These are phyloP conservation scores for Cryptococcus floricola DNA, from an alignment of 1,284 basidiomycete genomes.

Conservation along the genomic window DNA sequence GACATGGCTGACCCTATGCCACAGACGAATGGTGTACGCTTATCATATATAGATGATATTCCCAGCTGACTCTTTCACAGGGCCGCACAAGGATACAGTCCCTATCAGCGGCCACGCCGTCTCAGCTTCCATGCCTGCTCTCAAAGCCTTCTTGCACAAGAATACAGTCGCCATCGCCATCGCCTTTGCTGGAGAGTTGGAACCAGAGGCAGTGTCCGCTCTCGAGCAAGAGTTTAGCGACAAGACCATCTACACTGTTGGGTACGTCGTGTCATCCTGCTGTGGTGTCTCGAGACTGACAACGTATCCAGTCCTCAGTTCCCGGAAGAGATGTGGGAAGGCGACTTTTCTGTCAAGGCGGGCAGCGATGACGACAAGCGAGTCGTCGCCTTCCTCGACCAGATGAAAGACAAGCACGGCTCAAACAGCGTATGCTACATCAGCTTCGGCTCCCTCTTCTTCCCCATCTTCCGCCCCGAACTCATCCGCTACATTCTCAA, in stretches of 20 bases:
- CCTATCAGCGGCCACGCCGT: background rate
- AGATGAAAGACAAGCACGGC: constrained; percentile 18
- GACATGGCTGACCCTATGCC: background rate
- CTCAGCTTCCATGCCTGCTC: background rate
- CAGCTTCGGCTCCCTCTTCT: constrained; percentile 24
- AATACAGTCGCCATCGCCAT: too few species aligned
- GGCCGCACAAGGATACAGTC: too few species aligned
- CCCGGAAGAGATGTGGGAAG: constrained; percentile 13
- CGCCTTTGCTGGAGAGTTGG: too few species aligned
- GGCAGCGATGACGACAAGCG: constrained; percentile 16
- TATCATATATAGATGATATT: too few species aligned
- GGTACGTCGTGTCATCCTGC: too few species aligned
- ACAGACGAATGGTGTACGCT: background rate
- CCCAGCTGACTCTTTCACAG: too few species aligned
- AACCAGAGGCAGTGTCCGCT: too few species aligned
- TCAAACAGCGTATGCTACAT: constrained; percentile 14
- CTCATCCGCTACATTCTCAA: constrained; percentile 19
- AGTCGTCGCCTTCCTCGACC: constrained; percentile 20
- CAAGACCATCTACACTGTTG: too few species aligned
- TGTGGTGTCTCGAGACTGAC: background rate
- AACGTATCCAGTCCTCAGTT: constrained; percentile 17
- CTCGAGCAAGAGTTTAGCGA: too few species aligned
- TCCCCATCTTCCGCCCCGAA: constrained; percentile 19
- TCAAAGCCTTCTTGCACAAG: too few species aligned
- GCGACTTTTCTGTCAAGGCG: too few species aligned